phyloP scores from a whole-genome alignment of 495 filamentous ascomycete genomes.

The Penicillium herquei region DNA sequence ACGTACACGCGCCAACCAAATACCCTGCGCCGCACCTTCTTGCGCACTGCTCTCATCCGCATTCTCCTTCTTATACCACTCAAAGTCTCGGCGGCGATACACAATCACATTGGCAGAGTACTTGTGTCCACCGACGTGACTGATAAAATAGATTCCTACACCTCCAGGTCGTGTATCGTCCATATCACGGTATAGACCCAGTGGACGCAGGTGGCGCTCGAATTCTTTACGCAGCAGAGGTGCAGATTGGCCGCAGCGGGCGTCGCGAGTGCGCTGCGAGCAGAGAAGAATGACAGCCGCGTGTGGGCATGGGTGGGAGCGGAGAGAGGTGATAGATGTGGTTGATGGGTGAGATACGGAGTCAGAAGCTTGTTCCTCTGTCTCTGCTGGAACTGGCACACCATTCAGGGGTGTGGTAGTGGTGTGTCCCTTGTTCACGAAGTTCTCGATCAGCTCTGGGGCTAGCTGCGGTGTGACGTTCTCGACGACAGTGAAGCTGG shows the following conservation, averaged over 20 bases:
- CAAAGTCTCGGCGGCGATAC: slow-evolving; percentile 66
- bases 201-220: slow-evolving; percentile 80
- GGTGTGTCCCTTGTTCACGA: slow-evolving; percentile 71
- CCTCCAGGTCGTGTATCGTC: slow-evolving; percentile 85
- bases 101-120: slow-evolving; percentile 86
- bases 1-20: slow-evolving; percentile 86
- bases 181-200: slow-evolving; percentile 82
- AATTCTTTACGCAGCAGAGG: slow-evolving; percentile 84
- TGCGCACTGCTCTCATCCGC: slow-evolving; percentile 35
- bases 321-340: slow-evolving; percentile 51
- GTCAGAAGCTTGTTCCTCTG: slow-evolving; percentile 10
- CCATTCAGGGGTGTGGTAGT: slow-evolving; percentile 66
- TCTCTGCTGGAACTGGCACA: slow-evolving; percentile 1
- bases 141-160: slow-evolving; percentile 93
- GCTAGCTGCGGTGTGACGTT: slow-evolving; percentile 77
- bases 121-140: slow-evolving; percentile 91
- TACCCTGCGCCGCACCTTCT: slow-evolving; percentile 76
- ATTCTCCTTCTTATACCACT: slow-evolving; percentile 43
- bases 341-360: slow-evolving; percentile 22
- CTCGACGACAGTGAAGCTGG: slow-evolving; percentile 81
- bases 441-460: slow-evolving; percentile 66
- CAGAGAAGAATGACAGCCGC: slow-evolving; percentile 86
- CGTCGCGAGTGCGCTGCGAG: slow-evolving; percentile 89
- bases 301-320: slow-evolving; percentile 72
- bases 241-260: slow-evolving; percentile 89